phyloP scores from a whole-genome alignment of 2,329 filamentous ascomycete species.

The Emydomyces testavorans region DNA sequence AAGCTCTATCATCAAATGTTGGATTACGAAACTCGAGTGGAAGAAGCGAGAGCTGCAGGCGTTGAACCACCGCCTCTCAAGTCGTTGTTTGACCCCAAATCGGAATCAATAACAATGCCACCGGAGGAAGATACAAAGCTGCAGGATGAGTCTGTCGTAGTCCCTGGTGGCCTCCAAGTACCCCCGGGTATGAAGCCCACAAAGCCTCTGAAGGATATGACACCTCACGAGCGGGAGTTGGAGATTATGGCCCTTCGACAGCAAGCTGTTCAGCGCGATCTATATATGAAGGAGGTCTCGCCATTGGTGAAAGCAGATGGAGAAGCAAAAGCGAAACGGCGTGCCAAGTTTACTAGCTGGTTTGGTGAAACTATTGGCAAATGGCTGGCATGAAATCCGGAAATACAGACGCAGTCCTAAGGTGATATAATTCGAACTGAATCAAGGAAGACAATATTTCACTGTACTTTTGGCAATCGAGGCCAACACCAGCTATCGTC shows the following conservation, averaged over 20 bases:
- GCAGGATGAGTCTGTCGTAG: constrained; percentile 21
- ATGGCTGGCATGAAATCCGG: constrained; percentile 26
- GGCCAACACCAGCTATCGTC: background rate
- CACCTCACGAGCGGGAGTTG: constrained; percentile 38
- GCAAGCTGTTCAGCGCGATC: constrained; percentile 28
- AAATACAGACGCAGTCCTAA: background rate
- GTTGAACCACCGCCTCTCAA: constrained; percentile 34
- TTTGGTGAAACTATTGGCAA: constrained; percentile 36
- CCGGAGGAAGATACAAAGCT: constrained; percentile 5
- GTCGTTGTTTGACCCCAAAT: constrained; percentile 35
- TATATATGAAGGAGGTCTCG: constrained; percentile 28
- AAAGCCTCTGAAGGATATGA: constrained; percentile 32
- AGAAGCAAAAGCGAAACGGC: constrained; percentile 28
- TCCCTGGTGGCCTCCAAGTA: constrained; percentile 29
- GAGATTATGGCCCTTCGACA: constrained; percentile 33
- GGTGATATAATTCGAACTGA: too few species aligned
- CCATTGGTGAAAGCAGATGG: constrained; percentile 30
- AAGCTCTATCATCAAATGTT: constrained; percentile 79
- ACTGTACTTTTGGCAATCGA: background rate
- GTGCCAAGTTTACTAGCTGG: constrained; percentile 31
- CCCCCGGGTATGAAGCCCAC: constrained; percentile 28
- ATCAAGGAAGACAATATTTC: background rate
- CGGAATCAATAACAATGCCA: constrained; percentile 14
- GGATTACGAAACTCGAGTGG: constrained; percentile 63
- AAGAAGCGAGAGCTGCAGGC: constrained; percentile 42